Percentiles rank a stretch among this genome's conserved stretches.
Evolutionary conservation across 2,329 filamentous ascomycete species (phyloP).

Genomic region (Arthrinium puccinioides): DNA sequence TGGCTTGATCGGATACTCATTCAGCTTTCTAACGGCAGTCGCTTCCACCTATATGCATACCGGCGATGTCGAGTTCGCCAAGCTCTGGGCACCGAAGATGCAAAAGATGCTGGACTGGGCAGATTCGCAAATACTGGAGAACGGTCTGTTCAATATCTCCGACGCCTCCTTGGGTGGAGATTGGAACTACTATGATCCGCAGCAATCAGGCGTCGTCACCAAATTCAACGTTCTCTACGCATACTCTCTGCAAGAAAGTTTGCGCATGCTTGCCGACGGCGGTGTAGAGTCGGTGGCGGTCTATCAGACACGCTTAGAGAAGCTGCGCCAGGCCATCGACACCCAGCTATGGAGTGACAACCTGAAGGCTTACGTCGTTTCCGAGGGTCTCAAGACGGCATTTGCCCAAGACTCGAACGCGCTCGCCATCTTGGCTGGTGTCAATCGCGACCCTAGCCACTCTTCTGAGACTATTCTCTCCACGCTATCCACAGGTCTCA

Average conservation of each 20-base stretch:
- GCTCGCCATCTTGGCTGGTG: constrained; percentile 21
- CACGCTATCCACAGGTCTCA: constrained; percentile 7
- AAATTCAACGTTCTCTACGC: constrained; percentile 26
- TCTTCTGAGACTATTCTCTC: constrained; percentile 11
- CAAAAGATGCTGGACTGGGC: constrained; percentile 27
- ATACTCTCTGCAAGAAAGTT: constrained; percentile 19
- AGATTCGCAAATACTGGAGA: constrained; percentile 16
- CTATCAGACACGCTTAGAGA: constrained; percentile 16
- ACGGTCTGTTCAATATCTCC: constrained; percentile 19
- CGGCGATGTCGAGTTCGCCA: constrained; percentile 18
- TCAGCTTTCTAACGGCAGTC: constrained; percentile 20
- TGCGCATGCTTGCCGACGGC: constrained; percentile 12
- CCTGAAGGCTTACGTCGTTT: constrained; percentile 18
- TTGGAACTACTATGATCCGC: constrained; percentile 27
- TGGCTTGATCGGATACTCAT: constrained; percentile 26
- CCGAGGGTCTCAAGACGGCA: constrained; percentile 9
- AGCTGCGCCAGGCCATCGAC: constrained; percentile 17
- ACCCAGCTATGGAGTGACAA: constrained; percentile 16
- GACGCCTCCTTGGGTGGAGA: constrained; percentile 21
- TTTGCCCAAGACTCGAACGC: constrained; percentile 25
- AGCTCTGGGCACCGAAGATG: constrained; percentile 17
- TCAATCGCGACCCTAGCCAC: constrained; percentile 10
- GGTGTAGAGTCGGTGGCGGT: constrained; percentile 10
- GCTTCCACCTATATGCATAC: constrained; percentile 20
- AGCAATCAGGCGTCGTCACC: constrained; percentile 18